phyloP scores from a whole-genome alignment of 2,329 filamentous ascomycete species.

The Fonsecaea monophora region DNA sequence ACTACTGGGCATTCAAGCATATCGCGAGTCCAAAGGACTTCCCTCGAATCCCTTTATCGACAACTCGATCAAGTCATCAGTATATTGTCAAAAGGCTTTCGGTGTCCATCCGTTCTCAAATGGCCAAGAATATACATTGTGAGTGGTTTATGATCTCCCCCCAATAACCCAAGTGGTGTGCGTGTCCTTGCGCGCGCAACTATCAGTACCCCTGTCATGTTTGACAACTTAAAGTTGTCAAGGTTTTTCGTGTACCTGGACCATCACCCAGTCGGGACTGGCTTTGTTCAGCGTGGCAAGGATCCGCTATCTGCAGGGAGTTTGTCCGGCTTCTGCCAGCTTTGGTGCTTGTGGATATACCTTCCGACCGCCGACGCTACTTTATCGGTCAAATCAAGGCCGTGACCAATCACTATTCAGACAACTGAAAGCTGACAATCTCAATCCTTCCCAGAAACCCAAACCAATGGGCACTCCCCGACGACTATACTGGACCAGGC shows the following conservation, averaged over 20 bases:
- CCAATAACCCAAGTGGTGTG: neutral
- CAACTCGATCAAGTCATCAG: constrained; percentile 47
- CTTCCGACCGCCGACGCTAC: constrained; percentile 10
- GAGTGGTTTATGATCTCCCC: constrained; percentile 41
- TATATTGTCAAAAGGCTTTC: constrained; percentile 53
- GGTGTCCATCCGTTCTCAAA: constrained; percentile 56
- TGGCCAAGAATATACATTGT: constrained; percentile 57
- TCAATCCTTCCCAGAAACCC: constrained; percentile 56
- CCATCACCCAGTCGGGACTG: constrained; percentile 18
- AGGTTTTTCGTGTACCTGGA: constrained; percentile 23
- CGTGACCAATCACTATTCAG: constrained; percentile 22
- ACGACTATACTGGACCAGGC: constrained; percentile 45
- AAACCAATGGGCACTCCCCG: constrained; percentile 61
- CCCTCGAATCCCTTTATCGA: constrained; percentile 52
- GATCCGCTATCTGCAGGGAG: constrained; percentile 4
- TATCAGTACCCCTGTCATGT: constrained; percentile 25
- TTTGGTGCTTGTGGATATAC: neutral
- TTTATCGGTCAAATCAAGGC: neutral
- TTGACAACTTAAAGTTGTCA: constrained; percentile 16
- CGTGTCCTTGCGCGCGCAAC: neutral
- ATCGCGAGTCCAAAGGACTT: constrained; percentile 53
- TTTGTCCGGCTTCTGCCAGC: constrained; percentile 4
- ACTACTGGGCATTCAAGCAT: constrained; percentile 58
- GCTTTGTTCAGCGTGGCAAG: constrained; percentile 6
- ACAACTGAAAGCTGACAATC: constrained; percentile 18